phyloP scores from a whole-genome alignment of 2,329 filamentous ascomycete genomes.

The Trichoderma citrinoviride region DNA sequence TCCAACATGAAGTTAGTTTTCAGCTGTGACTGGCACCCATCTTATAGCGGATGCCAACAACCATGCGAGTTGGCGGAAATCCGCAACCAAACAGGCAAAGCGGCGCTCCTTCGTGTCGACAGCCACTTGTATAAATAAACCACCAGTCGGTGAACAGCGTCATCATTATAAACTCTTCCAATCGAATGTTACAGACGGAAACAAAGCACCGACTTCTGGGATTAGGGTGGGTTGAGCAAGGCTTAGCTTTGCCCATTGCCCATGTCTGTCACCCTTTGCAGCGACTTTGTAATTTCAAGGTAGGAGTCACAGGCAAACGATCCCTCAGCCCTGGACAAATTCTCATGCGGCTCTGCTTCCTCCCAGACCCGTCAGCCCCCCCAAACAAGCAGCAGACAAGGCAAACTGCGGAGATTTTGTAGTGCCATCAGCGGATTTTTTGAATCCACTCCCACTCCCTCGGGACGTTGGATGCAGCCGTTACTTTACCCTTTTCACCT shows the following conservation, averaged over 20 bases:
- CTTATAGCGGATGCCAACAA: neutral
- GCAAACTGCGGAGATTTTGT: neutral
- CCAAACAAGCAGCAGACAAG: neutral
- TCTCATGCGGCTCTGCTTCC: constrained; percentile 5
- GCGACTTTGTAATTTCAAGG: neutral
- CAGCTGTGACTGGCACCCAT: neutral
- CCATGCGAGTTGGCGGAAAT: neutral
- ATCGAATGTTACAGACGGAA: neutral
- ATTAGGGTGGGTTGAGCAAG: neutral
- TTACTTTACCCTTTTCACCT: neutral
- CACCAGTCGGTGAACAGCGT: neutral
- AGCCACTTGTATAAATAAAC: constrained; percentile 1
- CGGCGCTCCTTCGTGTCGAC: neutral
- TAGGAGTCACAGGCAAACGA: neutral
- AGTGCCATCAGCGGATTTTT: neutral
- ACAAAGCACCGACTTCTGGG: neutral
- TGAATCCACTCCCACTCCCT: neutral
- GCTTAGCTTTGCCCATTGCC: neutral
- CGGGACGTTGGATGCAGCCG: neutral
- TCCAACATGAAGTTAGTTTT: neutral
- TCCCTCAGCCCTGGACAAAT: neutral
- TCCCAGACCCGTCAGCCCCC: neutral
- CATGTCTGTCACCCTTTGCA: neutral
- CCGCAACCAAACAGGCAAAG: constrained; percentile 1
- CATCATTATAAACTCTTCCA: neutral